Percentiles rank a stretch among this genome's conserved stretches.
phyloP scores from a whole-genome alignment of 2,329 filamentous ascomycete species.

The Penicillium concentricum region DNA sequence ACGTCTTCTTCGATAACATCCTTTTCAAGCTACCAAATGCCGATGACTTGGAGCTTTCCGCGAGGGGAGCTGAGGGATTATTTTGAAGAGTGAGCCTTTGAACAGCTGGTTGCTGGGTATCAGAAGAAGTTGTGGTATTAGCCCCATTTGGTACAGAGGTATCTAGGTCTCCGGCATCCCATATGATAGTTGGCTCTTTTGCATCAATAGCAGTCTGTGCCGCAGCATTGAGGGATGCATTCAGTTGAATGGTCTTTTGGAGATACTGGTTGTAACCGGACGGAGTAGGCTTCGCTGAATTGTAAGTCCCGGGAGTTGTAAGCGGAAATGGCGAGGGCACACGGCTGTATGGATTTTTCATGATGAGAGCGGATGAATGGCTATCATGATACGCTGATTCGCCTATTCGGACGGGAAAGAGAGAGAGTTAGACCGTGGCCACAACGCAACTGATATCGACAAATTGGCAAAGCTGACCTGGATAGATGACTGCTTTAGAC shows the following conservation, averaged over 20 bases:
- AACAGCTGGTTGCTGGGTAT: not conserved
- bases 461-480: conserved; percentile 29
- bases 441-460: not conserved
- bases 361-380: no score
- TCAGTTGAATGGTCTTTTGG: not conserved
- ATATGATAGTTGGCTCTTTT: not conserved
- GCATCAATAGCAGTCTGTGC: not conserved
- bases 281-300: not conserved
- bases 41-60: not conserved
- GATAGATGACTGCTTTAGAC: conserved; percentile 50
- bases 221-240: not conserved
- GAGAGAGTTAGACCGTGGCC: conserved; percentile 30
- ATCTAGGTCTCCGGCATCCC: not conserved
- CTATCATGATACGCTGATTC: not conserved
- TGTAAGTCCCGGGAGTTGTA: not conserved
- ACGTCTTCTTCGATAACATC: conserved; percentile 13
- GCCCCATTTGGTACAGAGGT: not conserved
- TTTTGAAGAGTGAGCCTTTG: not conserved
- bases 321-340: not conserved
- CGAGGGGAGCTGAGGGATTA: not conserved
- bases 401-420: conserved; percentile 11
- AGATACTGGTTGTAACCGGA: not conserved
- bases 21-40: not conserved
- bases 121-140: not conserved
- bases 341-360: not conserved